Evolutionary conservation across 352 stramenopile genomes (phyloP), one percentile per base, ranked within the genome.

Genomic region (Phytophthora idaei): DNA sequence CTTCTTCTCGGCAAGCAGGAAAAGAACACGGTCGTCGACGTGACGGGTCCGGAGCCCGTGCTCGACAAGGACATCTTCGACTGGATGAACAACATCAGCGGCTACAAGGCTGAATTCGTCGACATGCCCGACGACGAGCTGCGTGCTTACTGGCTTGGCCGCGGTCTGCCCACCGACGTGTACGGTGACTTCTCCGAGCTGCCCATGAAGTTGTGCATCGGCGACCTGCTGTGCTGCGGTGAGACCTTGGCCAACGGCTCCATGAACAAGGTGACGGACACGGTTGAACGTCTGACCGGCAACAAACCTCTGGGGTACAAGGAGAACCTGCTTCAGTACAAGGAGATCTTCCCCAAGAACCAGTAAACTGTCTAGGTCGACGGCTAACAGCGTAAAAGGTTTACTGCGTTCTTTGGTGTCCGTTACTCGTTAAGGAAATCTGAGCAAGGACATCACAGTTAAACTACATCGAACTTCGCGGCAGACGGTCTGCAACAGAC

Each of bases 51-150:
- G 0, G 45, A 76, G 32, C 4, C 48, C 8, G 52, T 76, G 47
- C 53, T 64, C 42, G 69, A 73, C 8, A 31, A 17, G 10, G 49
- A 56, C n/a, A 17, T 76, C 7, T 51, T 76, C 32, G 53, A 70
- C 10, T 76, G 48, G 53, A 73, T 76, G 69, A 70, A 57, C 58
- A 15, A 14, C 8, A 73, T 36, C 42, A 64, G 41, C 1, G 64
- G 69, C 12, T 76, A 70, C 64, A 73, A 76, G 64, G 47, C 25
- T 31, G 47, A 76, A 32, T 61, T 55, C 48, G 69, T 73, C 10
- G 58, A 73, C 58, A 73, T 76, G 68, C 46, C 63, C 2, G 69
- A 76, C 48, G 64, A 76, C 15, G 64, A 76, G 34, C 58, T 76
- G 6, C 59, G 47, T 28, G 37, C 52, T 5, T 62, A 60, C 49